A percentile compares a stretch with the other conserved stretches of the same genome.
These are phyloP conservation scores for Xylariaceae sp. DNA, from an alignment of 2,329 filamentous ascomycete genomes.

Conservation along the genomic window DNA sequence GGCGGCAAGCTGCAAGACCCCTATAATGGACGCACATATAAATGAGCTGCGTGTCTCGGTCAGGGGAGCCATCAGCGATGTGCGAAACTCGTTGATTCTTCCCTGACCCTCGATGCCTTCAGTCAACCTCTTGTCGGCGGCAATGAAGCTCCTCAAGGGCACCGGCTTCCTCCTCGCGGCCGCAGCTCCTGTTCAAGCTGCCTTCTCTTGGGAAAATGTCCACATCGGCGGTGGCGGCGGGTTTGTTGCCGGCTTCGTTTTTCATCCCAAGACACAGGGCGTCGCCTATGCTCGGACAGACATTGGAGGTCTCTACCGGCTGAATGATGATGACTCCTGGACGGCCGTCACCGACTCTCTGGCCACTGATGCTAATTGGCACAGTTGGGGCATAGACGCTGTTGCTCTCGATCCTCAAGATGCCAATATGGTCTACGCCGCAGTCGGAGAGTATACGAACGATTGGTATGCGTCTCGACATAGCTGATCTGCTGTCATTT, in stretches of 20 bases:
- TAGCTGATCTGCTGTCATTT: neutral
- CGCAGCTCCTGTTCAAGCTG: constrained; percentile 28
- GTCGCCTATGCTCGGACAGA: constrained; percentile 56
- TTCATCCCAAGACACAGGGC: constrained; percentile 50
- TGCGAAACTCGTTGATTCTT: constrained; percentile 4
- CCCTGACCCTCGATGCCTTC: constrained; percentile 7
- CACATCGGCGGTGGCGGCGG: constrained; percentile 56
- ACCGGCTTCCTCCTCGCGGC: constrained; percentile 19
- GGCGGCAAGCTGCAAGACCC: neutral
- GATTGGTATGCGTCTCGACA: constrained; percentile 39
- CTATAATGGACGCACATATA: constrained; percentile 9
- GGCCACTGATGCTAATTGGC: constrained; percentile 45
- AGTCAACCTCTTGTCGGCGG: constrained; percentile 12
- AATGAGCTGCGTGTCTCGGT: constrained; percentile 2
- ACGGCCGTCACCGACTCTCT: constrained; percentile 50
- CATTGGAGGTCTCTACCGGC: constrained; percentile 55
- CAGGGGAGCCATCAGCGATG: constrained; percentile 7
- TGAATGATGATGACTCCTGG: constrained; percentile 56
- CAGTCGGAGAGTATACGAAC: constrained; percentile 59
- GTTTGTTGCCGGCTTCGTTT: constrained; percentile 56
- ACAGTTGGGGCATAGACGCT: constrained; percentile 57
- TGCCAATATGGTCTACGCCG: constrained; percentile 50
- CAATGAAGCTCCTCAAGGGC: constrained; percentile 24
- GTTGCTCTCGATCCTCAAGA: constrained; percentile 55
- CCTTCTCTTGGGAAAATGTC: constrained; percentile 48